Evolutionary conservation across 1,284 basidiomycete species (phyloP).

Genomic region (Ganoderma lingzhi): DNA sequence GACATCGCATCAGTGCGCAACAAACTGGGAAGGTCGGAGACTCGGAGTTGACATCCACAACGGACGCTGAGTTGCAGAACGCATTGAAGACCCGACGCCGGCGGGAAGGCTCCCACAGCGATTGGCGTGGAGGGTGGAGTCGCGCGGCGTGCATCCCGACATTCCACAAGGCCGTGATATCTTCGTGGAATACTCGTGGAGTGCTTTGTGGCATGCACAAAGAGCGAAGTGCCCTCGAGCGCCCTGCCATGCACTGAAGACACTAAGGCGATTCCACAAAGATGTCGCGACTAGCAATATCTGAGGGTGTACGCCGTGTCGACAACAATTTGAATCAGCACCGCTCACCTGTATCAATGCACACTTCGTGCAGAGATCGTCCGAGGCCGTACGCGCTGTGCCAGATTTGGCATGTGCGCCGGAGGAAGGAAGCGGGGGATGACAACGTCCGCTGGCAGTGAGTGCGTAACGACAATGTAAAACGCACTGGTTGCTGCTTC

Average conservation of each 20-base stretch:
- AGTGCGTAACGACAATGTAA: neutral
- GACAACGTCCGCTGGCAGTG: constrained; percentile 1
- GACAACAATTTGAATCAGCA: no score
- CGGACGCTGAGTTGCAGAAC: neutral
- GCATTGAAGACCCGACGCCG: neutral
- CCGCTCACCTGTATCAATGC: constrained; percentile 18
- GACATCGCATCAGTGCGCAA: constrained; percentile 4
- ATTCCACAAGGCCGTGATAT: no score
- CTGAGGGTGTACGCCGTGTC: no score
- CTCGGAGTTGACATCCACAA: neutral
- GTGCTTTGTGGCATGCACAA: no score
- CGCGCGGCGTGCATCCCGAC: no score
- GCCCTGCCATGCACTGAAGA: no score
- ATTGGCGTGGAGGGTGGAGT: neutral
- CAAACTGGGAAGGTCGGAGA: neutral
- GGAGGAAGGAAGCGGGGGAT: neutral
- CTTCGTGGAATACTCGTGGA: no score
- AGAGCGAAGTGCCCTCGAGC: no score
- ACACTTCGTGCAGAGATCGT: neutral
- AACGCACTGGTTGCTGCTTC: constrained; percentile 6
- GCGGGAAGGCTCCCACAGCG: neutral
- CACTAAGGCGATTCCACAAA: no score
- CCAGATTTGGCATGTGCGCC: neutral
- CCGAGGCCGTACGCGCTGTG: neutral
- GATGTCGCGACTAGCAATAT: no score